Evolutionary conservation across 108 stramenopile species (phyloP), one percentile per base, ranked within the genome.

Genomic region (Fistulifera pelliculosa): DNA sequence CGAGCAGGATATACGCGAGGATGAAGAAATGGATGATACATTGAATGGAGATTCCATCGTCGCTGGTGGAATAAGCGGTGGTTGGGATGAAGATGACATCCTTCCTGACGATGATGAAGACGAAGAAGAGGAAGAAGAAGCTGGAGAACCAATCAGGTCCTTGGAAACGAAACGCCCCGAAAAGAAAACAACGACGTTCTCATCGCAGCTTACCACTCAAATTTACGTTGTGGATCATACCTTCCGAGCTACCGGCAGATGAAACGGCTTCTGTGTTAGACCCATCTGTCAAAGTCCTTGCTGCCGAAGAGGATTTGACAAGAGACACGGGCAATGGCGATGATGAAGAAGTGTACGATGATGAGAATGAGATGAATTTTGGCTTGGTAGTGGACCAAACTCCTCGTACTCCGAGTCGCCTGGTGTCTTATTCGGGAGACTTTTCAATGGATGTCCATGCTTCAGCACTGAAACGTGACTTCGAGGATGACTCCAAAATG

Each of bases 311-410:
- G 21, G 56, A 57, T 15, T 6, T 57, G 7, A 24, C 56, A 12
- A 39, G 56, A 57, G 43, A 57, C 26, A 27, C 56, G 15, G 56
- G 56, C n/a, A 26, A 43, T 2, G 41, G 41, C n/a, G 41, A 42
- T 8, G 54, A 52, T 23, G 67, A 74, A 49, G 62, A 54, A 41
- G 58, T 58, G 13, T 54, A 56, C 43, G 66, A 67, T 18, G 64
- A 71, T 27, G 61, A 21, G 23, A 61, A 38, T 41, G 49, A 41
- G 11, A 41, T 41, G 14, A 56, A 50, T 10, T 74, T 58, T 43
- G 67, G 66, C 11, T 62, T 62, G 2, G 52, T 74, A 43, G 73
- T 74, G 6, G 67, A 69, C 56, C 73, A 68, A n/a, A 60, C 54
- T 13, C 23, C 56, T 19, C 38, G 52, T 47, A 39, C 49, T 64